Evolutionary conservation across 371 early-diverging fungal species (phyloP), one percentile per base, ranked within the genome.

Genomic region (Saksenaea vasiformis): DNA sequence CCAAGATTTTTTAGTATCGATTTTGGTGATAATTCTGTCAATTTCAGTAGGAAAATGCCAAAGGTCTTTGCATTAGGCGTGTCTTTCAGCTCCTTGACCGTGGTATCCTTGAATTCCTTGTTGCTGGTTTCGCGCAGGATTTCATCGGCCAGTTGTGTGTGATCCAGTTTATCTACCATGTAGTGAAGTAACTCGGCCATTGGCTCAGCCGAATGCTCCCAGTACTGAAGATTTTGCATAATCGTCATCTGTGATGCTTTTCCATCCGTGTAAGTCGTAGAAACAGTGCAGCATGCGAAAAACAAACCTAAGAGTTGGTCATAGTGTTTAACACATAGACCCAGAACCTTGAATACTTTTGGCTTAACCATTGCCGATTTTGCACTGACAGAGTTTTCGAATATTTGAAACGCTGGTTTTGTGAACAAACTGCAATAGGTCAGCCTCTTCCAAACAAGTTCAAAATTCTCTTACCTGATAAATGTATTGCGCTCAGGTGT

Each of bases 181-280:
- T 83, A 74, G 26, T 87, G 80, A 38, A 98, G 67, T 1, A 97
- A 79, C 43, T 93, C 93, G 0, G 98, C 98, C 90, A 96, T 92
- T 15, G 90, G 83, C 67, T 98, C 97, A 27, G 94, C 85, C 22
- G 95, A 84, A 64, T 95, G 93, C 54, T 98, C 98, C 82, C 88
- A 95, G 68, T 95, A 96, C 63, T 93, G 91, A 38, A 98, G 78
- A 68, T 93, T 89, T 66, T 97, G 95, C 59, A 91, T 83, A 19
- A 96, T 87, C 14, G 93, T 87, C 0, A 93, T 91, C 67, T 90
- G 88, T n/a, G 92, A 88, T 11, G 81, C 91, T 91, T 64, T 26
- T 54, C 27, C 53, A n/a, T 22, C 58, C n/a, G 26, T 19, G 35
- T 17, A 61, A 17, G 44, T 39, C 10, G 36, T 41, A 36, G 37